These are phyloP conservation scores for Stevia rebaudiana DNA, from an alignment of 140 eudicot genomes.

Conservation along the genomic window DNA sequence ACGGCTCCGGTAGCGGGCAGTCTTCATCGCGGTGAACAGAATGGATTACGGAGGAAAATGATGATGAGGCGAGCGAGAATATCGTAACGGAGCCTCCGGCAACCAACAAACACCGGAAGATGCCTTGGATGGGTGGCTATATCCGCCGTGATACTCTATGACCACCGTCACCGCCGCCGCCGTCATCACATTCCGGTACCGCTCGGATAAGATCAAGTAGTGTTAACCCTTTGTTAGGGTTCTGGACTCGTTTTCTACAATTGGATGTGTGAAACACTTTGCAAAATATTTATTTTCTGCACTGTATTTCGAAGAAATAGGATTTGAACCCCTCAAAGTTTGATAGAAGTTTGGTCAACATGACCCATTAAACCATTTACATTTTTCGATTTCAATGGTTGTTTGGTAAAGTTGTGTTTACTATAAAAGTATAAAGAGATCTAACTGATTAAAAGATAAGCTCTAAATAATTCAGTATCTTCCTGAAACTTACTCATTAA, in stretches of 20 bases:
- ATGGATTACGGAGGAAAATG: slow-evolving; percentile 4
- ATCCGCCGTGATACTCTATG: slow-evolving; percentile 5
- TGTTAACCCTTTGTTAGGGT: slow-evolving; percentile 26
- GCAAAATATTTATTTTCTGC: neutral
- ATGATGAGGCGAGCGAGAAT: slow-evolving; percentile 5
- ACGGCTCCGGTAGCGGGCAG: slow-evolving; percentile 54
- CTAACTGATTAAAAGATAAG: too few relatives aligned
- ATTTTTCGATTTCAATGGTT: too few relatives aligned
- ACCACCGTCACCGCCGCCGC: slow-evolving; percentile 20
- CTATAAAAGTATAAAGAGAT: too few relatives aligned
- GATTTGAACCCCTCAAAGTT: neutral
- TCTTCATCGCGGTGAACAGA: slow-evolving; percentile 48
- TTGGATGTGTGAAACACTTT: neutral
- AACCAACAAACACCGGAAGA: slow-evolving; percentile 18
- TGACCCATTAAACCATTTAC: too few relatives aligned
- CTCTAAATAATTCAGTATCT: too few relatives aligned
- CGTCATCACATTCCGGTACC: slow-evolving; percentile 13
- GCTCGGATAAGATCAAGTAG: slow-evolving; percentile 88
- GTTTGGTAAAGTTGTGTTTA: too few relatives aligned
- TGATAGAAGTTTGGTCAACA: neutral
- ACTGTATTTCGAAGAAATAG: neutral
- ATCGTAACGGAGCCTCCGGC: slow-evolving; percentile 41
- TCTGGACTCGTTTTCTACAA: slow-evolving; percentile 4
- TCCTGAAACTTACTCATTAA: too few relatives aligned
- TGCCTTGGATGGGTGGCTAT: slow-evolving; percentile 28